These are phyloP conservation scores for Lupinus albus DNA, from an alignment of 306 rosid species.

Conservation along the genomic window DNA sequence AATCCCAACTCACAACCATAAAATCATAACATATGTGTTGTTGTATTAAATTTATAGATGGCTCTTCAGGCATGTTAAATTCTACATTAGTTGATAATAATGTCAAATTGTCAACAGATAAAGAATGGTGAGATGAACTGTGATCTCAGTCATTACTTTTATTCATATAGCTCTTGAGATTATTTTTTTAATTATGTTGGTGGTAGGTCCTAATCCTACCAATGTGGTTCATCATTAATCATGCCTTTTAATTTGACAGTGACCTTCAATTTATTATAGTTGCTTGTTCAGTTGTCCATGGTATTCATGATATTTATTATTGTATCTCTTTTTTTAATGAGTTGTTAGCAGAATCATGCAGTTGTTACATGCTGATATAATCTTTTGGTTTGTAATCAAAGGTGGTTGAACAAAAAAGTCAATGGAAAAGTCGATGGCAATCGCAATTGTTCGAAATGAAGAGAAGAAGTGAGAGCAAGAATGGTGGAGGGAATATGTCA, in stretches of 20 bases:
- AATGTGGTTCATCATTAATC: background rate
- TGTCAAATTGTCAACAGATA: background rate
- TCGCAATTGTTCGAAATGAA: slow-evolving; percentile 64
- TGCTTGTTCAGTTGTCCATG: slow-evolving; percentile 24
- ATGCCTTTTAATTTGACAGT: slow-evolving; percentile 7
- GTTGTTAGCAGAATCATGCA: background rate
- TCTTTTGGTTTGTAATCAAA: slow-evolving; percentile 40
- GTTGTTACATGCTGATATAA: slow-evolving; percentile 8
- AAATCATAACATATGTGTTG: background rate
- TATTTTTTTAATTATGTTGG: background rate
- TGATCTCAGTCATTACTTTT: slow-evolving; percentile 27
- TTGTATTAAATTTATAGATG: slow-evolving; percentile 20
- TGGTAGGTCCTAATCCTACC: background rate
- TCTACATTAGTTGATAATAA: slow-evolving; percentile 7
- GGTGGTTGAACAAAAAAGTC: slow-evolving; percentile 54
- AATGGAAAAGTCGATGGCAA: slow-evolving; percentile 68
- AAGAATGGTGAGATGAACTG: background rate
- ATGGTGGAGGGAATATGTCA: slow-evolving; percentile 50
- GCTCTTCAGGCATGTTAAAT: slow-evolving; percentile 31
- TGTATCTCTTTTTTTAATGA: background rate
- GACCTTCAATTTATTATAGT: slow-evolving; percentile 7
- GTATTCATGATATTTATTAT: too few species aligned
- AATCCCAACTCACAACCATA: slow-evolving; percentile 27
- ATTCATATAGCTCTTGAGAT: slow-evolving; percentile 1
- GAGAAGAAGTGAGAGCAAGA: slow-evolving; percentile 59